A percentile compares a stretch with the other conserved stretches of the same genome.
Evolutionary conservation across 805 yeast species (phyloP).

Genomic region (Barnettozyma sucrosica): DNA sequence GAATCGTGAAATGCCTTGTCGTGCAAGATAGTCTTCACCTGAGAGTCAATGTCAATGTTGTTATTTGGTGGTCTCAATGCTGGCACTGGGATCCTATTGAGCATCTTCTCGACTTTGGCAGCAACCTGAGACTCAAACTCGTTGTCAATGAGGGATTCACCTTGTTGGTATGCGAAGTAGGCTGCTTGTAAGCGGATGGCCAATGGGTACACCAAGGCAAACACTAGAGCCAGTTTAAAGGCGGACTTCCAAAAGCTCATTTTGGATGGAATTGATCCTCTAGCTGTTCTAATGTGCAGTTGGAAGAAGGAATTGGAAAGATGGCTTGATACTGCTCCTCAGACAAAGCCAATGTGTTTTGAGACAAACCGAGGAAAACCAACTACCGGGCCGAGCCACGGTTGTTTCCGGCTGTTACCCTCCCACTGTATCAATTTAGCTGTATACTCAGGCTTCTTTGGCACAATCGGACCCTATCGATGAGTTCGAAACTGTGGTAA

Average conservation of each 20-base stretch:
- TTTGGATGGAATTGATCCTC: too few species aligned
- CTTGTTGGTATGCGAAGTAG: neutral
- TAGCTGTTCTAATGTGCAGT: too few species aligned
- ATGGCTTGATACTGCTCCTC: too few species aligned
- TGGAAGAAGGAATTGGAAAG: too few species aligned
- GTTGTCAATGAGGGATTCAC: neutral
- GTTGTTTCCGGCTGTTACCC: too few species aligned
- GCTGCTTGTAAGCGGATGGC: neutral
- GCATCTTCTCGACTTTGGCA: constrained; percentile 2
- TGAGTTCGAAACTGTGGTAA: too few species aligned
- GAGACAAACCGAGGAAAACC: too few species aligned
- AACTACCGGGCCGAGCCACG: too few species aligned
- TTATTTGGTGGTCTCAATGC: constrained; percentile 1
- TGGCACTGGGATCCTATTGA: neutral
- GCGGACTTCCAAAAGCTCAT: neutral
- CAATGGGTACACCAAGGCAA: neutral
- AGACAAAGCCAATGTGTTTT: too few species aligned
- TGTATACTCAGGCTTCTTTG: too few species aligned
- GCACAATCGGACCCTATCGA: too few species aligned
- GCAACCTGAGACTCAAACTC: constrained; percentile 1
- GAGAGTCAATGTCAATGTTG: neutral
- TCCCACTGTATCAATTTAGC: too few species aligned
- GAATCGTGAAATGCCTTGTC: constrained; percentile 4
- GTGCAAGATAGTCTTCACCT: neutral
- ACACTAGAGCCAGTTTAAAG: neutral